Evolutionary conservation across 23 red algal species (phyloP).

Genomic region (Gracilaria gracilis): DNA sequence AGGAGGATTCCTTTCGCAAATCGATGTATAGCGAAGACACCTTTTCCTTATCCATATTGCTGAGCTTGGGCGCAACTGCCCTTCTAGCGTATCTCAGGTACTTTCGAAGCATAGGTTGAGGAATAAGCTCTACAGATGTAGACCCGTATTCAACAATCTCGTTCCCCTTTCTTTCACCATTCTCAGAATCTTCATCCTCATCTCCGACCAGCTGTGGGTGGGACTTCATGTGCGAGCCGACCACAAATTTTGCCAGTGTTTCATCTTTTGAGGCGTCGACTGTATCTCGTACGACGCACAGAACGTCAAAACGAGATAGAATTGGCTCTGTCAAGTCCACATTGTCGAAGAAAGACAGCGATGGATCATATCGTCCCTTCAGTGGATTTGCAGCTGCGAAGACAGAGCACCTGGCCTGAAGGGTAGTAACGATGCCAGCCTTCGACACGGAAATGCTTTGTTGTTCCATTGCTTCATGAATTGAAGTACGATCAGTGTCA

Average conservation of each 20-base stretch:
- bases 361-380: slow-evolving; percentile 96
- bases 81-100: slow-evolving; percentile 90
- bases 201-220: slow-evolving; percentile 78
- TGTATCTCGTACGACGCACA: slow-evolving; percentile 94
- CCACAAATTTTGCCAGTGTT: slow-evolving; percentile 92
- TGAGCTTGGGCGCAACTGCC: slow-evolving; percentile 79
- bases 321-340: slow-evolving; percentile 99
- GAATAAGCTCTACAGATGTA: slow-evolving; percentile 69
- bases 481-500: slow-evolving; percentile 97
- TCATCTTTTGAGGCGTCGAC: slow-evolving; percentile 91
- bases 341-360: slow-evolving; percentile 93
- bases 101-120: slow-evolving; percentile 89
- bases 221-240: slow-evolving; percentile 87
- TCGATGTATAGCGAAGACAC: slow-evolving; percentile 93
- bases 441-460: slow-evolving; percentile 98
- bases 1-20: slow-evolving; percentile 86
- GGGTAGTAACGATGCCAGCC: slow-evolving; percentile 98
- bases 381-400: slow-evolving; percentile 98
- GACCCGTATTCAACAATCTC: slow-evolving; percentile 37
- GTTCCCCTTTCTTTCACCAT: slow-evolving; percentile 34
- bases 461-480: slow-evolving; percentile 99
- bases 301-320: slow-evolving; percentile 98
- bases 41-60: slow-evolving; percentile 96
- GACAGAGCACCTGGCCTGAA: slow-evolving; percentile 97
- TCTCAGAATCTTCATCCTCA: slow-evolving; percentile 43